Base-by-base conservation (phyloP, 1,284 basidiomycete genomes). In the Golubevia sp. region DNA sequence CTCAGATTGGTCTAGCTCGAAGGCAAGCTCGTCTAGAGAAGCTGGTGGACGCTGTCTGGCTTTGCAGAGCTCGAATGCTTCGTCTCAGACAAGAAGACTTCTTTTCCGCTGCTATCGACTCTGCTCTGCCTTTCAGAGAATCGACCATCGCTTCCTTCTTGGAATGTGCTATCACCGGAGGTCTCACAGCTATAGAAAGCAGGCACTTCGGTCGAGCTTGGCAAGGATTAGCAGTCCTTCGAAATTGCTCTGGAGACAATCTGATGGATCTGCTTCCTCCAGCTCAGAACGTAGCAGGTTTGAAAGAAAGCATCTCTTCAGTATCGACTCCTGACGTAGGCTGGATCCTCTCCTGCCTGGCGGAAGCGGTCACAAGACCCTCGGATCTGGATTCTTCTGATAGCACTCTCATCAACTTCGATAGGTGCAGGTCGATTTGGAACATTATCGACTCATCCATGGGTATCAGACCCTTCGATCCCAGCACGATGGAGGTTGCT, bases 281-380 rank as follows among this genome's bases (percentile, higher is more conserved):
- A 20, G 62, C 67, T 27, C 15, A 26, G 5, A 51, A 63, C 20
- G 55, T 60, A 11, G 2, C 60, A 2, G 50, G 56, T 7, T 60
- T 64, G 56, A 64, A 63, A 30, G 55, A 59, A 15, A 59, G 67
- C 13, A 51, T 59, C 13, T 61, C 65, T 54, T 50, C 55, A 8
- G 65, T 66, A 0, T 66, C 67, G 3, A 77, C 76, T 18, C 74
- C 74, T 0, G 80, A 83, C 60, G 67, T 80, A 49, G 76, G 74
- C 49, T 83, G 80, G 80, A 63, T 78, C 24, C 68, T 83, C 7
- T 58, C 66, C 18, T 75, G 70, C 25, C 58, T 82, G 20, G 79
- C 79, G 6, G 64, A 81, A 30, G 74, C 64, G 1, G 67, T 62
- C 3, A 71, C 67, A 18, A 67, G 64, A 34, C 26, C 25, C 2